Conservation (phyloP, 106 monocot species). For the Chionographis japonica region DNA sequence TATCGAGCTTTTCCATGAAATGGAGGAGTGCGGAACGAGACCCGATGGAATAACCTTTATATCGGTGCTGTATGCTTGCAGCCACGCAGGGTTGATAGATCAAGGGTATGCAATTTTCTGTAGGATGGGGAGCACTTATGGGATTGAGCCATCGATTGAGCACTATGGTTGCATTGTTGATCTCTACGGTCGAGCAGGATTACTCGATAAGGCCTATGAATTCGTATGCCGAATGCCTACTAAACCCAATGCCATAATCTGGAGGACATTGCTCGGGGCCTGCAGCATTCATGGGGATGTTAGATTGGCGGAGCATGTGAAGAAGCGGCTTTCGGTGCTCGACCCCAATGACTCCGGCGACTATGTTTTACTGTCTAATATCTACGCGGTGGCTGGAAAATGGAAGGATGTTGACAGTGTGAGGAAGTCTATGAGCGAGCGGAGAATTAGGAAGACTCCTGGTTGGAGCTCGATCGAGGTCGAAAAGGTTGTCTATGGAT, state of each 20-base stretch:
- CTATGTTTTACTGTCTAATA: constrained; percentile 48
- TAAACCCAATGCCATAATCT: constrained; percentile 47
- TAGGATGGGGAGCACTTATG: constrained; percentile 36
- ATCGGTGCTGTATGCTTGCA: constrained; percentile 67
- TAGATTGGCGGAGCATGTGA: constrained; percentile 40
- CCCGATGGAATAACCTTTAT: constrained; percentile 59
- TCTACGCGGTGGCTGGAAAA: constrained; percentile 42
- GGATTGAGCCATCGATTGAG: constrained; percentile 38
- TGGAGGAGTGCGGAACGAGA: constrained; percentile 34
- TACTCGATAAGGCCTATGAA: constrained; percentile 58
- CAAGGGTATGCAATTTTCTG: constrained; percentile 37
- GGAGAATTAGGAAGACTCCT: constrained; percentile 38
- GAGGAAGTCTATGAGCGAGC: constrained; percentile 38
- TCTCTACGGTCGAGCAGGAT: constrained; percentile 58
- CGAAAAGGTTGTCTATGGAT: constrained; percentile 27
- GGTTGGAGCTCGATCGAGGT: constrained; percentile 71
- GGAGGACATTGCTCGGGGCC: constrained; percentile 74
- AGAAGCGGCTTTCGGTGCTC: constrained; percentile 36
- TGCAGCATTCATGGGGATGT: constrained; percentile 63
- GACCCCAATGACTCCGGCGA: constrained; percentile 51
- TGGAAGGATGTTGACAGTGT: constrained; percentile 51
- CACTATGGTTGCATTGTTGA: constrained; percentile 80
- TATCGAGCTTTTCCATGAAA: constrained; percentile 40
- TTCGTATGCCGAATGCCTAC: constrained; percentile 41
- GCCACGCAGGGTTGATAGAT: constrained; percentile 52